These are phyloP conservation scores for Pseudopyricularia cyperi DNA, from an alignment of 2,329 filamentous ascomycete species.

Conservation along the genomic window DNA sequence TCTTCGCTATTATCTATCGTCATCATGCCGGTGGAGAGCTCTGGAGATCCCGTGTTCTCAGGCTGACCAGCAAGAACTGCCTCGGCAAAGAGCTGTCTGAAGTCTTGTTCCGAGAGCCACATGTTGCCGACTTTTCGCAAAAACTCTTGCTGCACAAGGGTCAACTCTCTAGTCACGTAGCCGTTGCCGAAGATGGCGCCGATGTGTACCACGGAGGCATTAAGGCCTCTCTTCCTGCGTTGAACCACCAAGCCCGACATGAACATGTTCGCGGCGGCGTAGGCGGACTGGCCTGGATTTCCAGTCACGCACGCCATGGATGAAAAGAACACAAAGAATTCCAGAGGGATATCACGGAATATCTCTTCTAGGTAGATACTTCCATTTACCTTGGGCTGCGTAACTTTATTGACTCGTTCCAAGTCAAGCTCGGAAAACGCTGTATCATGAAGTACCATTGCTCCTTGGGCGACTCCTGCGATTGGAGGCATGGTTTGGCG, in stretches of 20 bases:
- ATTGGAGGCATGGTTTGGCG: background rate
- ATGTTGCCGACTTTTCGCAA: conserved; percentile 3
- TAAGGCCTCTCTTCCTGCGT: background rate
- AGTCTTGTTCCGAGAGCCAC: conserved; percentile 1
- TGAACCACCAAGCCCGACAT: conserved; percentile 6
- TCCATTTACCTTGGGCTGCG: conserved; percentile 14
- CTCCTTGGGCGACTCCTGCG: background rate
- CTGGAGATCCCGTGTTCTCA: background rate
- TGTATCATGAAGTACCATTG: conserved; percentile 1
- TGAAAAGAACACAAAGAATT: conserved; percentile 6
- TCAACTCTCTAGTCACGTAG: background rate
- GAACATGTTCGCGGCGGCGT: conserved; percentile 1
- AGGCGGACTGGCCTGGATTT: background rate
- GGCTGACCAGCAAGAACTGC: background rate
- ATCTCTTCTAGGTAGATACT: conserved; percentile 11
- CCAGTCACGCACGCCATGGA: background rate
- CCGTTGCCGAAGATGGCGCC: conserved; percentile 1
- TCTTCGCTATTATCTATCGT: background rate
- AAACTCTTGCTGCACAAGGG: background rate
- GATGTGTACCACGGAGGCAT: background rate
- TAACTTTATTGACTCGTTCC: background rate
- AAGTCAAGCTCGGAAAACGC: background rate
- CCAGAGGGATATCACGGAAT: conserved; percentile 7
- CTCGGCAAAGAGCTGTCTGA: background rate
- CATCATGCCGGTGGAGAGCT: background rate